Conservation (phyloP, 1,284 basidiomycete species). For the Anthracocystis panici-leucophaei region DNA sequence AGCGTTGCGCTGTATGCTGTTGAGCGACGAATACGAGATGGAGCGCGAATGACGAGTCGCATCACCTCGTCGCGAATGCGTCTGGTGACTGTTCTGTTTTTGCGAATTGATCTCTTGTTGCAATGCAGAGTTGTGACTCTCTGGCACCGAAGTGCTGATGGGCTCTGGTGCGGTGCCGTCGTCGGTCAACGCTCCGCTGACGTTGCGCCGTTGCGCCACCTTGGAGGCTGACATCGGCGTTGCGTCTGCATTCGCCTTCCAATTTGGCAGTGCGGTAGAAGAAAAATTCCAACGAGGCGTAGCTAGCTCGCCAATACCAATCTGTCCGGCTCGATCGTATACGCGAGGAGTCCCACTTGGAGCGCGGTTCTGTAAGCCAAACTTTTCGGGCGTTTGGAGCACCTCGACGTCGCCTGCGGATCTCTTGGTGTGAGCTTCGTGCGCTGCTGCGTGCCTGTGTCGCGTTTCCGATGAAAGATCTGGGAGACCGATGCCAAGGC, state of each 20-base stretch:
- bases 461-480: slow-evolving; percentile 23
- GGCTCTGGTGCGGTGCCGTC: slow-evolving; percentile 34
- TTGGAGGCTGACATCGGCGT: slow-evolving; percentile 33
- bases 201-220: slow-evolving; percentile 26
- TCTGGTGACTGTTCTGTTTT: slow-evolving; percentile 11
- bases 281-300: slow-evolving; percentile 86
- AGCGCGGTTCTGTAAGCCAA: slow-evolving; percentile 21
- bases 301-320: slow-evolving; percentile 94
- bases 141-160: slow-evolving; percentile 23
- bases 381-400: slow-evolving; percentile 52
- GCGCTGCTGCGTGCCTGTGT: slow-evolving; percentile 1
- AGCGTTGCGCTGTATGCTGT: slow-evolving; percentile 35
- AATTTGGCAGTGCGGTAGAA: slow-evolving; percentile 25
- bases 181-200: slow-evolving; percentile 43
- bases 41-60: slow-evolving; percentile 58
- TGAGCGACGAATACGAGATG: slow-evolving; percentile 62
- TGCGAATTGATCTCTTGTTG: slow-evolving; percentile 8
- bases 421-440: background rate
- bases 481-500: slow-evolving; percentile 56
- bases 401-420: slow-evolving; percentile 6
- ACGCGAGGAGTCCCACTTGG: slow-evolving; percentile 38
- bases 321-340: slow-evolving; percentile 84
- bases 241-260: slow-evolving; percentile 20
- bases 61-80: slow-evolving; percentile 19
- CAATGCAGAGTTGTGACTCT: slow-evolving; percentile 22